Evolutionary conservation across 2,329 filamentous ascomycete genomes (phyloP).

Genomic region (Shiraia sp.): DNA sequence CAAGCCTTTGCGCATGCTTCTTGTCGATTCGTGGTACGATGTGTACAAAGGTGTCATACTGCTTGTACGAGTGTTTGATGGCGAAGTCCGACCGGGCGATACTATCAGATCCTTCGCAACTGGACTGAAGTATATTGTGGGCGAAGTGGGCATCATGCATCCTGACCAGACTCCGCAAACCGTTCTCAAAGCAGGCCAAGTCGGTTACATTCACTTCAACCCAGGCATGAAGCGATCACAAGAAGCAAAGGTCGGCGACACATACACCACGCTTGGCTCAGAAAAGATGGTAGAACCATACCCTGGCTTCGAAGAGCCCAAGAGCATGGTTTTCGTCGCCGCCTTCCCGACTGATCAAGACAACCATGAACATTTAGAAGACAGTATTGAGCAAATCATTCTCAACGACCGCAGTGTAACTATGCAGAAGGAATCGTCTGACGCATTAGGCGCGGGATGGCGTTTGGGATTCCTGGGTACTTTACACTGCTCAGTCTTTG

Average conservation of each 20-base stretch:
- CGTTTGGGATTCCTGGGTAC: slow-evolving; percentile 94
- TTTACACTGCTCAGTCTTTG: slow-evolving; percentile 97
- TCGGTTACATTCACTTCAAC: slow-evolving; percentile 96
- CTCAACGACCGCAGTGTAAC: slow-evolving; percentile 96
- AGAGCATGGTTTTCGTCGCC: slow-evolving; percentile 98
- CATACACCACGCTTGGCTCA: slow-evolving; percentile 79
- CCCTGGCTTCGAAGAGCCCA: slow-evolving; percentile 94
- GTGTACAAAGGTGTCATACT: slow-evolving; percentile 93
- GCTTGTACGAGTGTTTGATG: slow-evolving; percentile 89
- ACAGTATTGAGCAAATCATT: slow-evolving; percentile 91
- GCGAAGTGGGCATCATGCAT: slow-evolving; percentile 96
- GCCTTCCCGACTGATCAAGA: slow-evolving; percentile 92
- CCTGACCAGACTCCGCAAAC: slow-evolving; percentile 82
- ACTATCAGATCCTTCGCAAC: slow-evolving; percentile 87
- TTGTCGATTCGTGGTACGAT: slow-evolving; percentile 98
- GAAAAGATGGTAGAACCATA: slow-evolving; percentile 78
- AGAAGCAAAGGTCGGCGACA: slow-evolving; percentile 95
- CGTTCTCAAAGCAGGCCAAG: slow-evolving; percentile 83
- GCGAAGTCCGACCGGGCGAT: slow-evolving; percentile 79
- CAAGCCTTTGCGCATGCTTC: slow-evolving; percentile 77
- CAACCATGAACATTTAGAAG: slow-evolving; percentile 83
- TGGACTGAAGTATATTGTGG: slow-evolving; percentile 85
- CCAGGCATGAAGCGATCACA: slow-evolving; percentile 97
- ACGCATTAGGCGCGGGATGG: slow-evolving; percentile 92
- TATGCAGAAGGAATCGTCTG: slow-evolving; percentile 89